These are phyloP conservation scores for Hypomyces rosellus DNA, from an alignment of 2,329 filamentous ascomycete species.

Conservation along the genomic window DNA sequence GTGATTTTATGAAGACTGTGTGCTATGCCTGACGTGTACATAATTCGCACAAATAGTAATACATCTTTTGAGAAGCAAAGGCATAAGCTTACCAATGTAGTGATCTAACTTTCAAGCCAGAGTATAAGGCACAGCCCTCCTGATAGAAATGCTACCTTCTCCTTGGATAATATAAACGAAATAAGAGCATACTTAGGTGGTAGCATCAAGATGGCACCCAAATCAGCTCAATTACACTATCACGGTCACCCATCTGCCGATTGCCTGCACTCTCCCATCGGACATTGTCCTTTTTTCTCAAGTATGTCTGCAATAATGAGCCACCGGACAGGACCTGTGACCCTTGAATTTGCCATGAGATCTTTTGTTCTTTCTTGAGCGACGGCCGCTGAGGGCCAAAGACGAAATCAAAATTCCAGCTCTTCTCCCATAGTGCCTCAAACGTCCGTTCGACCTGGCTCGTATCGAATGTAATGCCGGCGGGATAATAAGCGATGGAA, in stretches of 20 bases:
- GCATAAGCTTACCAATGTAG: too few relatives aligned
- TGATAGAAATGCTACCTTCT: too few relatives aligned
- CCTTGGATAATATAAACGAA: not conserved
- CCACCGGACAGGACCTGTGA: conserved; percentile 41
- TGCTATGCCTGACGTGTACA: too few relatives aligned
- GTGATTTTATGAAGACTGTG: too few relatives aligned
- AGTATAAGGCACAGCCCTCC: too few relatives aligned
- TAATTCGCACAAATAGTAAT: too few relatives aligned
- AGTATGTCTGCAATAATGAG: conserved; percentile 48
- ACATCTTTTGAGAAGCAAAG: too few relatives aligned
- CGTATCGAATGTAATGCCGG: conserved; percentile 43
- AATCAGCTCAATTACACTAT: conserved; percentile 51
- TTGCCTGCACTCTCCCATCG: conserved; percentile 44
- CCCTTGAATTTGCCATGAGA: conserved; percentile 49
- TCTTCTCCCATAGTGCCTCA: conserved; percentile 40
- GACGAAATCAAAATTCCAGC: conserved; percentile 46
- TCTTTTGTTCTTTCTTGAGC: conserved; percentile 43
- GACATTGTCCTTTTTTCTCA: conserved; percentile 45
- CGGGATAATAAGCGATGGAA: conserved; percentile 53
- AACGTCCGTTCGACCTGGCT: conserved; percentile 49
- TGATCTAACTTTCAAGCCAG: too few relatives aligned
- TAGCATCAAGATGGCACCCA: conserved; percentile 37
- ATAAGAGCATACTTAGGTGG: too few relatives aligned
- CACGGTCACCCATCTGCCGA: conserved; percentile 44
- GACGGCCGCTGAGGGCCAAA: conserved; percentile 44